phyloP scores from a whole-genome alignment of 768 basidiomycete species.

The Rhodocollybia butyracea region DNA sequence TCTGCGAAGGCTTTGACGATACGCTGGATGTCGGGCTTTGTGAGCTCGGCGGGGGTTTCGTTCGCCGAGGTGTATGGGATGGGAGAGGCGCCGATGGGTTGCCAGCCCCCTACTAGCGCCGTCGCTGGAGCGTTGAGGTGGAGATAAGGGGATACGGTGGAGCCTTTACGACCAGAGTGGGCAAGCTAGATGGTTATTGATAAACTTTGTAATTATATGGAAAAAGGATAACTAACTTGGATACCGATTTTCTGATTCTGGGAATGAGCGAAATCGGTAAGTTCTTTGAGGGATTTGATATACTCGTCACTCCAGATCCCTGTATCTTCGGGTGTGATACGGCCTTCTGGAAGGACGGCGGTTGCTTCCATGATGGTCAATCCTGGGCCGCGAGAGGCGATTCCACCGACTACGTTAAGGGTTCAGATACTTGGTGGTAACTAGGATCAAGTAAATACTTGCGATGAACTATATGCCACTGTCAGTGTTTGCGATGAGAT shows the following conservation, averaged over 20 bases:
- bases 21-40: slow-evolving; percentile 50
- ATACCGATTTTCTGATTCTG: slow-evolving; percentile 69
- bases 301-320: slow-evolving; percentile 68
- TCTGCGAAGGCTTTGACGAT: slow-evolving; percentile 55
- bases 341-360: slow-evolving; percentile 52
- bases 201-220: slow-evolving; percentile 26
- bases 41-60: slow-evolving; percentile 55
- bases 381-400: slow-evolving; percentile 52
- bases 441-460: slow-evolving; percentile 27
- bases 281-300: slow-evolving; percentile 38
- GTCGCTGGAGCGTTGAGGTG: slow-evolving; percentile 28
- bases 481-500: no score
- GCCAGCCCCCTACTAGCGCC: slow-evolving; percentile 40
- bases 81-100: slow-evolving; percentile 56
- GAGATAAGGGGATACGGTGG: slow-evolving; percentile 62
- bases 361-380: slow-evolving; percentile 65
- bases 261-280: slow-evolving; percentile 69
- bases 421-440: neutral
- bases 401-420: slow-evolving; percentile 41
- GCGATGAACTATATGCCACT: slow-evolving; percentile 66
- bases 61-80: slow-evolving; percentile 41
- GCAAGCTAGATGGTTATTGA: slow-evolving; percentile 34
- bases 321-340: slow-evolving; percentile 62
- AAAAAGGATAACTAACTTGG: slow-evolving; percentile 42
- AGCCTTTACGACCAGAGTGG: slow-evolving; percentile 77